Evolutionary conservation across 202 grass and related monocot species (phyloP).

Genomic region (Zoysia matrella): DNA sequence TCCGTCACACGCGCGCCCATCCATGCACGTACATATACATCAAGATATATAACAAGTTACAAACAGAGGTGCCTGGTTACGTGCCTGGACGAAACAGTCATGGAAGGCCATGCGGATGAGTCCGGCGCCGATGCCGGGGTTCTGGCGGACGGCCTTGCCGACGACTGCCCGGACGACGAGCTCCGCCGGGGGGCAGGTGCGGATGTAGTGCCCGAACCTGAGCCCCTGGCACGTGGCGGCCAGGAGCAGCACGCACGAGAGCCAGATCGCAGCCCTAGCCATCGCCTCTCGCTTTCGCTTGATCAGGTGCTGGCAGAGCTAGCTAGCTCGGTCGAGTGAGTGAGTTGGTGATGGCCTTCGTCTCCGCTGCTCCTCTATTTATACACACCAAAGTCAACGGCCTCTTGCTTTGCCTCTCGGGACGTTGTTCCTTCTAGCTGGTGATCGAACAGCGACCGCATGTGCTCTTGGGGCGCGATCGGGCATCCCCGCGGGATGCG

Average conservation of each 20-base stretch:
- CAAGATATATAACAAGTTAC: no score
- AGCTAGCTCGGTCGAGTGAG: no score
- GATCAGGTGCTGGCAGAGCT: no score
- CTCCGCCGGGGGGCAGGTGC: slow-evolving; percentile 43
- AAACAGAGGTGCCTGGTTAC: background rate
- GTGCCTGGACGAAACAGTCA: slow-evolving; percentile 73
- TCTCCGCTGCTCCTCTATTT: no score
- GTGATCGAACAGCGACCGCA: no score
- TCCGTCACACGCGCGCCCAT: no score
- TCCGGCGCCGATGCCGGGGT: no score
- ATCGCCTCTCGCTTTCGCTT: background rate
- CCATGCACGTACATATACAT: no score
- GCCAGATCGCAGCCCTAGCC: background rate
- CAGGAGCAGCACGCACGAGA: no score
- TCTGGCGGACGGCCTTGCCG: background rate
- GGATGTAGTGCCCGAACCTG: slow-evolving; percentile 46
- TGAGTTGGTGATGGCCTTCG: no score
- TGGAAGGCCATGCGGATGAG: slow-evolving; percentile 25
- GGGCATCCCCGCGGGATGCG: background rate
- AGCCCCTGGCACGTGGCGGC: background rate
- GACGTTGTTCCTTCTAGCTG: no score
- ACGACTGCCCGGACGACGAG: background rate
- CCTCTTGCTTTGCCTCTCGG: background rate
- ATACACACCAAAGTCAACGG: no score
- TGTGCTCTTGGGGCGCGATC: background rate